Conservation (phyloP, 257 asterid species). For the Nicotiana benthamiana region DNA sequence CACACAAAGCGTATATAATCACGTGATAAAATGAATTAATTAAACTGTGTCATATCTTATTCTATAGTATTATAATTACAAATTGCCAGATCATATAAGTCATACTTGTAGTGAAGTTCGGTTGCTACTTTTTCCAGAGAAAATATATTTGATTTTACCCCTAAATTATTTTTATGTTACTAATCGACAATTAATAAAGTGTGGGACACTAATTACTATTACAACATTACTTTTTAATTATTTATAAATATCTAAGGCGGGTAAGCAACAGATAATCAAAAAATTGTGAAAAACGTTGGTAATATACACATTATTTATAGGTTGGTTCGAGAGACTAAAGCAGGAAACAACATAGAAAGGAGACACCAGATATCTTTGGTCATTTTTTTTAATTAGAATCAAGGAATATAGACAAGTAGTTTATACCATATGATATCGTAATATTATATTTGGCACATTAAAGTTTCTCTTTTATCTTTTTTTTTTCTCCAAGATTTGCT, state of each 20-base stretch:
- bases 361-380: too few species aligned
- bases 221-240: neutral
- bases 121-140: neutral
- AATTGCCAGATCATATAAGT: neutral
- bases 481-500: neutral
- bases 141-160: neutral
- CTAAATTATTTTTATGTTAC: neutral
- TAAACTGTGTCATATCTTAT: neutral
- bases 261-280: neutral
- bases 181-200: too few species aligned
- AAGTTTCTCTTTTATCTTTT: neutral
- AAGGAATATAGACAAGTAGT: neutral
- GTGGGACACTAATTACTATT: neutral
- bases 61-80: neutral
- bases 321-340: neutral
- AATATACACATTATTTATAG: neutral
- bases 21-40: neutral
- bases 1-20: neutral
- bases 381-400: neutral
- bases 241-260: neutral
- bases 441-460: neutral
- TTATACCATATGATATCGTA: neutral
- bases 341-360: neutral
- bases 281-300: neutral
- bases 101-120: neutral